phyloP scores from a whole-genome alignment of 2,329 filamentous ascomycete genomes.

The Arthrobotrys megalospora region DNA sequence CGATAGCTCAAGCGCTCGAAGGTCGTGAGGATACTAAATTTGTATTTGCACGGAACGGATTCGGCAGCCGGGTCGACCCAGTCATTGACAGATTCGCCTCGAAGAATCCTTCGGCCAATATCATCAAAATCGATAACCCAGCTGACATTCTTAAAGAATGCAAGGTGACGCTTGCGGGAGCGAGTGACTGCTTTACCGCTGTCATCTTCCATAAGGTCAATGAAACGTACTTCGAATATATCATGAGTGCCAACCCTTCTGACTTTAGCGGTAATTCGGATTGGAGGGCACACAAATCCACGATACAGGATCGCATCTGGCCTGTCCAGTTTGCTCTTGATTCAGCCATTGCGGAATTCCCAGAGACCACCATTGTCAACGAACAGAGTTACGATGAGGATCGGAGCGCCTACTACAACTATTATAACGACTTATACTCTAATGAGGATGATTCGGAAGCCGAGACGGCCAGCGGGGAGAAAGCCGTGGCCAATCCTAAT shows the following conservation, averaged over 20 bases:
- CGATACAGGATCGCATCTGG: constrained; percentile 79
- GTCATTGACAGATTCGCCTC: constrained; percentile 59
- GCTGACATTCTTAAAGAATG: constrained; percentile 76
- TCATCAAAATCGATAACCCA: constrained; percentile 44
- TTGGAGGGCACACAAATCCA: constrained; percentile 75
- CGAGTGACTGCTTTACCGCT: constrained; percentile 80
- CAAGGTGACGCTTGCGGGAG: constrained; percentile 76
- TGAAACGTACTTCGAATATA: constrained; percentile 84
- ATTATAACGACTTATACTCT: constrained; percentile 28
- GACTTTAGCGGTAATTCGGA: constrained; percentile 71
- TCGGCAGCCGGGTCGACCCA: constrained; percentile 65
- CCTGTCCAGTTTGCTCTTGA: constrained; percentile 57
- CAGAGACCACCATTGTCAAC: constrained; percentile 82
- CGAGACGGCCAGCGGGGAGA: constrained; percentile 31
- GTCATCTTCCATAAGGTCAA: constrained; percentile 77
- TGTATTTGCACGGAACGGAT: constrained; percentile 83
- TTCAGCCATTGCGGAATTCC: constrained; percentile 59
- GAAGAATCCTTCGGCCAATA: constrained; percentile 17
- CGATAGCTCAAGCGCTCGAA: constrained; percentile 73
- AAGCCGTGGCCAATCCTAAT: constrained; percentile 31
- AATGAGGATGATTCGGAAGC: not conserved
- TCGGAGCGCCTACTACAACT: constrained; percentile 73
- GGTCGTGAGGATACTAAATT: constrained; percentile 72
- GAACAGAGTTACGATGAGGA: constrained; percentile 76
- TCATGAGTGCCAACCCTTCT: constrained; percentile 80